Conservation (phyloP, 2,329 filamentous ascomycete genomes). For the Fusarium coicis region DNA sequence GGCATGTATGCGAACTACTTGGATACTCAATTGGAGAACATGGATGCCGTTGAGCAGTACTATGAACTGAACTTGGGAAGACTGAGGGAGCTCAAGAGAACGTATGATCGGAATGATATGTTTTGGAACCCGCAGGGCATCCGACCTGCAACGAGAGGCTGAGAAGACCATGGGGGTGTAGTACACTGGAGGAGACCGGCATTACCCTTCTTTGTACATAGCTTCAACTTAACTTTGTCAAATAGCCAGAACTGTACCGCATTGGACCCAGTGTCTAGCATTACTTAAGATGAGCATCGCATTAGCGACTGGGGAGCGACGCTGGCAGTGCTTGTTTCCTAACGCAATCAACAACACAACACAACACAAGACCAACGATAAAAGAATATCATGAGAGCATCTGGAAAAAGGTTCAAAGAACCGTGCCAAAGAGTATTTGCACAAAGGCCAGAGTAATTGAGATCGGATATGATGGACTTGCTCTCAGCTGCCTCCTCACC, state of each 20-base stretch:
- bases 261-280: background rate
- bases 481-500: background rate
- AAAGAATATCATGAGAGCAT: background rate
- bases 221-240: background rate
- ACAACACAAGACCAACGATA: background rate
- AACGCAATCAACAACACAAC: too few relatives aligned
- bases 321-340: too few relatives aligned
- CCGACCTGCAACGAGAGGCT: constrained; percentile 5
- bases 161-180: too few relatives aligned
- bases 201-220: background rate
- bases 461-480: background rate
- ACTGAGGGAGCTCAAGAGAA: constrained; percentile 50
- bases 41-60: constrained; percentile 50
- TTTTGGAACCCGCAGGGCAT: constrained; percentile 55
- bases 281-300: background rate
- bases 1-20: constrained; percentile 57
- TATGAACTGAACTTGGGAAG: constrained; percentile 50
- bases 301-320: background rate
- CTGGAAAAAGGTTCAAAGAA: accelerated
- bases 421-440: accelerated
- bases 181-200: background rate
- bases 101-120: constrained; percentile 51
- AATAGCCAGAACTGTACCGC: background rate
- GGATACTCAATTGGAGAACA: constrained; percentile 49
- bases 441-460: accelerated